Conservation (phyloP, 495 filamentous ascomycete species). For the Penicillium egyptiacum region DNA sequence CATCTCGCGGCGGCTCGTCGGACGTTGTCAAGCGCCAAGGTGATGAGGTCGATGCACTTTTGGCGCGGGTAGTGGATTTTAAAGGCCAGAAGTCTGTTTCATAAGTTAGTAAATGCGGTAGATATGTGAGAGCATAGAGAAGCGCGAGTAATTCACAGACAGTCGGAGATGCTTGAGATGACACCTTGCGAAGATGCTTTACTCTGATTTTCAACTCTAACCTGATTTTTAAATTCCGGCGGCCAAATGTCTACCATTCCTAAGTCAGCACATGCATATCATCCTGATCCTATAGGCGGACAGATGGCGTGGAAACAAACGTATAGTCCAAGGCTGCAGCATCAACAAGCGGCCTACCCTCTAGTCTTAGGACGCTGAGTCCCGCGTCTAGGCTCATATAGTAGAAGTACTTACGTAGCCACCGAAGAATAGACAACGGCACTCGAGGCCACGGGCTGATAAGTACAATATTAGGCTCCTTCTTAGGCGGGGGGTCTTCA, state of each 20-base stretch:
- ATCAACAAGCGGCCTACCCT: constrained; percentile 17
- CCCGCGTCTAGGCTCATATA: neutral
- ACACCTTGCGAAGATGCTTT: constrained; percentile 11
- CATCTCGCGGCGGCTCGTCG: neutral
- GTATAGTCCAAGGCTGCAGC: constrained; percentile 20
- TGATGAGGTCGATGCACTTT: too few relatives aligned
- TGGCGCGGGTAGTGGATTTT: constrained; percentile 2
- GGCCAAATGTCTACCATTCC: constrained; percentile 7
- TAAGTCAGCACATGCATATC: constrained; percentile 15
- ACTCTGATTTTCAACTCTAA: neutral
- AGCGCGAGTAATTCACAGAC: constrained; percentile 2
- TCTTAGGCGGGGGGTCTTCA: constrained; percentile 15
- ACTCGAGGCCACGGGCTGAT: constrained; percentile 15
- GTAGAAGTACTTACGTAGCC: constrained; percentile 9
- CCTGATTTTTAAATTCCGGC: neutral
- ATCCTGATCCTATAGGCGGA: neutral
- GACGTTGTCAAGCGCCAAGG: neutral
- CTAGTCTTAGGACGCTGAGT: constrained; percentile 4
- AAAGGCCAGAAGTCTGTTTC: constrained; percentile 14
- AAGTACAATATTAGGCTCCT: constrained; percentile 16
- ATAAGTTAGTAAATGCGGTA: constrained; percentile 14
- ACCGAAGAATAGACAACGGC: constrained; percentile 13
- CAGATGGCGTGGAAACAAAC: constrained; percentile 2
- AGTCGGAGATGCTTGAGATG: neutral
- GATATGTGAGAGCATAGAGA: neutral